Conservation (phyloP, 129 eudicot genomes). For the Chrysanthemum makinoi region DNA sequence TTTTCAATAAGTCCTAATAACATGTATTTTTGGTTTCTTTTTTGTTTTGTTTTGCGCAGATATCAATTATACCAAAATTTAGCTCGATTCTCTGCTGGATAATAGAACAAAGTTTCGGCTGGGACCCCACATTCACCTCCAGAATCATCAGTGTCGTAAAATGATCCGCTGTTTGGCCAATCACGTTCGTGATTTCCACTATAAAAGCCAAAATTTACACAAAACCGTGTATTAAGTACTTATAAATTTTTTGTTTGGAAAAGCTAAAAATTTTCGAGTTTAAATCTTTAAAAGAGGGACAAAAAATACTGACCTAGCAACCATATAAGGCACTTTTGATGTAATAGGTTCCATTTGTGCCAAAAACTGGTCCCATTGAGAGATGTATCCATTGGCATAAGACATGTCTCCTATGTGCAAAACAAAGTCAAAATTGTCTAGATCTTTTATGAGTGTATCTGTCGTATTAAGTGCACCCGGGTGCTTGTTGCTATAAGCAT, state of each 20-base stretch:
- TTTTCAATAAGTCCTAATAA: neutral
- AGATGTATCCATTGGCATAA: constrained; percentile 70
- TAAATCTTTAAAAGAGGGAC: neutral
- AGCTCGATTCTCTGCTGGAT: constrained; percentile 85
- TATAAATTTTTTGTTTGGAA: neutral
- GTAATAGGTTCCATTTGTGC: constrained; percentile 71
- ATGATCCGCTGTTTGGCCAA: constrained; percentile 79
- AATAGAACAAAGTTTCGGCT: constrained; percentile 77
- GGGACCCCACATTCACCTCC: constrained; percentile 98
- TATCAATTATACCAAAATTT: constrained; percentile 59
- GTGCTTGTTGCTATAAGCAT: constrained; percentile 65
- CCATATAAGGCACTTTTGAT: constrained; percentile 68
- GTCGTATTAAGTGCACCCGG: constrained; percentile 80
- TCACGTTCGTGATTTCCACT: constrained; percentile 97
- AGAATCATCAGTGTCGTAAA: constrained; percentile 59
- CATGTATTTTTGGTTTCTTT: neutral
- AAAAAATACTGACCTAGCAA: constrained; percentile 55
- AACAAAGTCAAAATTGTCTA: constrained; percentile 64
- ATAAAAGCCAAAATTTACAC: constrained; percentile 16
- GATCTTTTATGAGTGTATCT: constrained; percentile 53
- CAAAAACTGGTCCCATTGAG: constrained; percentile 85
- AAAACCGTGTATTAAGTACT: neutral
- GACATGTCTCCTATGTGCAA: constrained; percentile 68
- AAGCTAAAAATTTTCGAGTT: neutral
- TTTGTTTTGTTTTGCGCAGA: neutral